These are phyloP conservation scores for Candida jianshihensis DNA, from an alignment of 805 yeast species.

Conservation along the genomic window DNA sequence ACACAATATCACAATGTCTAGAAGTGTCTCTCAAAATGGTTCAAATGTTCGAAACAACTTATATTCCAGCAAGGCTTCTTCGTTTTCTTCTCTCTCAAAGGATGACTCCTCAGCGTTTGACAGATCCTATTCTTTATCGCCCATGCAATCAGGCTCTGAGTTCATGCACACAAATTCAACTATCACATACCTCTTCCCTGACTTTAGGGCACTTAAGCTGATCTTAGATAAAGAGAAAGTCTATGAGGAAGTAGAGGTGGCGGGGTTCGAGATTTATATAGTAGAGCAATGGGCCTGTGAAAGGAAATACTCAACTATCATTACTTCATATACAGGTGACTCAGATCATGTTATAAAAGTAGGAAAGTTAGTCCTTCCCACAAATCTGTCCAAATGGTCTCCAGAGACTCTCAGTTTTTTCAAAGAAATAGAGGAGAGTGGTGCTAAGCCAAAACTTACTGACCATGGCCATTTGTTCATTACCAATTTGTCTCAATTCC, in stretches of 20 bases:
- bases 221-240: conserved; percentile 35
- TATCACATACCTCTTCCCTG: conserved; percentile 41
- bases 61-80: not conserved
- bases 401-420: conserved; percentile 50
- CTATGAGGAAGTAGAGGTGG: conserved; percentile 41
- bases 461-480: conserved; percentile 61
- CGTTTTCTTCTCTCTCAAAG: not conserved
- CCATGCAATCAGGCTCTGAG: not conserved
- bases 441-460: conserved; percentile 62
- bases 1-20: no score
- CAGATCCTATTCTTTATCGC: not conserved
- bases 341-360: conserved; percentile 55
- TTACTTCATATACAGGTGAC: conserved; percentile 85
- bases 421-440: conserved; percentile 56
- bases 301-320: conserved; percentile 56
- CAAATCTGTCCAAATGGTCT: conserved; percentile 26
- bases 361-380: conserved; percentile 46
- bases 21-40: no score
- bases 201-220: conserved; percentile 44
- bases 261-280: conserved; percentile 83
- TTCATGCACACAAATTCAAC: not conserved
- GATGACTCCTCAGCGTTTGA: not conserved
- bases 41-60: not conserved
- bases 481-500: conserved; percentile 75
- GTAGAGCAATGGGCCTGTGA: conserved; percentile 93